Evolutionary conservation across 805 yeast species (phyloP), one percentile per base, ranked within the genome.

Genomic region (Teunomyces stri): DNA sequence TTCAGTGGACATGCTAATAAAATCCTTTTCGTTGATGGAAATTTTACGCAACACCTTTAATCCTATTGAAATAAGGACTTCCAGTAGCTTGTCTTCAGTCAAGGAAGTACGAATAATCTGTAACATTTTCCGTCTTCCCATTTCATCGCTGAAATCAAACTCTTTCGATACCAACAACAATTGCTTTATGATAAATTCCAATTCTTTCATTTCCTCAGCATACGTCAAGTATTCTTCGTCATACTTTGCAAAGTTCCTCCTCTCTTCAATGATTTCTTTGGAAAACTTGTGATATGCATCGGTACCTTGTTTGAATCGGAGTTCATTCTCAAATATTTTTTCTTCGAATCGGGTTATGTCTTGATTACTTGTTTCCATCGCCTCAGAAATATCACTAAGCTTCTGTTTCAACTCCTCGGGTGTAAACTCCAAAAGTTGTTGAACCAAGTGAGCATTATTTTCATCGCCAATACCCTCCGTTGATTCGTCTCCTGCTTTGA

Each of bases 131-230:
- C 96, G 78, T 59, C 97, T 79, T 16, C 97, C 97, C 41, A 87
- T 79, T 64, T 91, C 96, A 69, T 94, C 97, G 56, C 89, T 85
- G 58, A 81, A 89, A 62, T 94, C 98, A 59, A 85, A 86, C 33
- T 80, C 79, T 25, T 78, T 77, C 0, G 91, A 84, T 22, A 89
- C 78, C 7, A 70, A 64, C 33, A 92, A 61, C 16, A 92, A 64
- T 63, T 94, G 96, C 48, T 82, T 81, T 36, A 90, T 75, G 41
- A 90, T 80, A 59, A 83, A 90, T 52, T 87, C 91, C 25, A 81
- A 60, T 47, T 85, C 89, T 18, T 70, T 73, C 4, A 78, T 69
- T 46, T 83, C 82, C 3, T 70, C 72, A 1, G 70, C 65, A 44
- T 65, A 63, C 2, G 64, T 56, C n/a, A 48, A 43, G 39, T 59